These are phyloP conservation scores for Scheffersomyces lignosus DNA, from an alignment of 805 yeast genomes.

Conservation along the genomic window DNA sequence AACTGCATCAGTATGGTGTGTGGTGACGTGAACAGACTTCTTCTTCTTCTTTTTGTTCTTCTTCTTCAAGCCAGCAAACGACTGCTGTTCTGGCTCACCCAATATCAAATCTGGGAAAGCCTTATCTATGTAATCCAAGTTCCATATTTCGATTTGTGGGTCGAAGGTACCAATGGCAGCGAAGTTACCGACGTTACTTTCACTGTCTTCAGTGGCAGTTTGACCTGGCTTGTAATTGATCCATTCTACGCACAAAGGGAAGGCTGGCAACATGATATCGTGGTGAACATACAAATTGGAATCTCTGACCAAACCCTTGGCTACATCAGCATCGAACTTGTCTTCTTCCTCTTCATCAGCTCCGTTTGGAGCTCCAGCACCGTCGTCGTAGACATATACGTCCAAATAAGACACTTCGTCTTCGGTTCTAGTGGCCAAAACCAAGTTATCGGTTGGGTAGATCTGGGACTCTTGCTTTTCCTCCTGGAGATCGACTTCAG, in stretches of 20 bases:
- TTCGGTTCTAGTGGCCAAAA: slow-evolving; percentile 91
- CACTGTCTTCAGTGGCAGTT: slow-evolving; percentile 30
- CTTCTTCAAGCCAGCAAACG: slow-evolving; percentile 36
- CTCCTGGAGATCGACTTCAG: slow-evolving; percentile 63
- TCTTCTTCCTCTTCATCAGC: slow-evolving; percentile 69
- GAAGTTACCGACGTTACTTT: slow-evolving; percentile 70
- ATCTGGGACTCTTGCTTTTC: slow-evolving; percentile 84
- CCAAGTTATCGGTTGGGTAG: slow-evolving; percentile 84
- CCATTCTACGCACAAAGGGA: slow-evolving; percentile 98
- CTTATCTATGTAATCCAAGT: slow-evolving; percentile 86
- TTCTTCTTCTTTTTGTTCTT: slow-evolving; percentile 53
- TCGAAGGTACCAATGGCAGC: slow-evolving; percentile 98
- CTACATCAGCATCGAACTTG: slow-evolving; percentile 68
- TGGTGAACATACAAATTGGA: slow-evolving; percentile 88
- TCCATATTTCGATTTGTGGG: slow-evolving; percentile 97
- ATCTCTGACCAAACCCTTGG: slow-evolving; percentile 70
- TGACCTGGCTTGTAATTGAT: slow-evolving; percentile 68
- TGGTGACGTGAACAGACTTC: slow-evolving; percentile 52
- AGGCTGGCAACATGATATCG: slow-evolving; percentile 94
- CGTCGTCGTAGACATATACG: slow-evolving; percentile 92
- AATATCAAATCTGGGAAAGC: slow-evolving; percentile 92
- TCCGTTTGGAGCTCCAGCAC: slow-evolving; percentile 77
- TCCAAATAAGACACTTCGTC: slow-evolving; percentile 92
- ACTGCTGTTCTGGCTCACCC: slow-evolving; percentile 65
- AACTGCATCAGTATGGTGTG: slow-evolving; percentile 93